Evolutionary conservation across 2,329 filamentous ascomycete genomes (phyloP).

Genomic region (Stylonectria norvegica): DNA sequence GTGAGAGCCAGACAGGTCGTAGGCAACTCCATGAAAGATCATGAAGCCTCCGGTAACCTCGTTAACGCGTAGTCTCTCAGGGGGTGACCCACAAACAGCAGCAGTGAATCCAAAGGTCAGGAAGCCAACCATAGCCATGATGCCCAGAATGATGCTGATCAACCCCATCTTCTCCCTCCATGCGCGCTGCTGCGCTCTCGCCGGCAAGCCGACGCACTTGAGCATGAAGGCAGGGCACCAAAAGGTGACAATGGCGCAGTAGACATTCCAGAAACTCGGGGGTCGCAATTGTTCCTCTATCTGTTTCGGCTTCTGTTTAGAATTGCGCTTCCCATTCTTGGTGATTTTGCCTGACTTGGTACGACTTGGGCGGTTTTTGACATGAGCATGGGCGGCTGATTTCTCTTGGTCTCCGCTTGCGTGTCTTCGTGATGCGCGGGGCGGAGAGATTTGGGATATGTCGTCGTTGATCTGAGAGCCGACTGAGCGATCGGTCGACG

Average conservation of each 20-base stretch:
- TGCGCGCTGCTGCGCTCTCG: slow-evolving; percentile 82
- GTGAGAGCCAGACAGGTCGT: slow-evolving; percentile 71
- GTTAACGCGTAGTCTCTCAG: slow-evolving; percentile 74
- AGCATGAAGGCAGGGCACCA: slow-evolving; percentile 88
- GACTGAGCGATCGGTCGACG: slow-evolving; percentile 53
- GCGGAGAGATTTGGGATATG: slow-evolving; percentile 44
- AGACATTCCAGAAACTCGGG: slow-evolving; percentile 90
- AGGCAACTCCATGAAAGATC: slow-evolving; percentile 93
- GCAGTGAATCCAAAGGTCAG: slow-evolving; percentile 95
- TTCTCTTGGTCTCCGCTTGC: slow-evolving; percentile 34
- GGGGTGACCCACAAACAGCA: slow-evolving; percentile 74
- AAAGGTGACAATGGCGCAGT: slow-evolving; percentile 90
- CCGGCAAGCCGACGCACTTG: slow-evolving; percentile 77
- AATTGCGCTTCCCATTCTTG: slow-evolving; percentile 50
- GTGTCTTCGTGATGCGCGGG: slow-evolving; percentile 32
- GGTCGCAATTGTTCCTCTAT: slow-evolving; percentile 66
- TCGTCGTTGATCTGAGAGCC: slow-evolving; percentile 45
- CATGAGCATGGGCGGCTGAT: slow-evolving; percentile 23
- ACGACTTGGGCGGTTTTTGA: slow-evolving; percentile 36
- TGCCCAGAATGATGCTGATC: slow-evolving; percentile 85
- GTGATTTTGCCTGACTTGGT: slow-evolving; percentile 60
- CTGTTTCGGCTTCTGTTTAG: slow-evolving; percentile 48
- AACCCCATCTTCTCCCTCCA: slow-evolving; percentile 99
- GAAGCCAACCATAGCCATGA: slow-evolving; percentile 88
- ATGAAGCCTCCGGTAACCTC: slow-evolving; percentile 79